Conservation (phyloP, 768 basidiomycete species). For the Dacryopinax spathularia region DNA sequence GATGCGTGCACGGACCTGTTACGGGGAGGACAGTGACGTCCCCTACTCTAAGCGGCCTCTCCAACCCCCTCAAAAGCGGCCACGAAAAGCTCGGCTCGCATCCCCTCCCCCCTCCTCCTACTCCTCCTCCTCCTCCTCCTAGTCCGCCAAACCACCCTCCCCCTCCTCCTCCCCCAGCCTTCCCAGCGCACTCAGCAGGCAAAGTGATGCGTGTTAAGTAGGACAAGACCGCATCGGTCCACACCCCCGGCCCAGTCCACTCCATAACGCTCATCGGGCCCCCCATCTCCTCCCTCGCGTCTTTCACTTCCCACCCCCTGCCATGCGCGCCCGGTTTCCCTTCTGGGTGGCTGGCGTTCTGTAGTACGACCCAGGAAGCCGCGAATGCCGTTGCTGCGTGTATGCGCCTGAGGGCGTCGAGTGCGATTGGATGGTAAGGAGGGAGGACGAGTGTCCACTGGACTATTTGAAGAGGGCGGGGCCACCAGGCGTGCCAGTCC, state of each 20-base stretch:
- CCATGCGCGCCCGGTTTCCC: slow-evolving; percentile 14
- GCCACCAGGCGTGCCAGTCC: slow-evolving; percentile 30
- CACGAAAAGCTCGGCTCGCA: slow-evolving; percentile 24
- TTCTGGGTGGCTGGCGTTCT: slow-evolving; percentile 10
- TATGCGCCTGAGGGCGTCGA: slow-evolving; percentile 28
- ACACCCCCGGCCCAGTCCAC: slow-evolving; percentile 26
- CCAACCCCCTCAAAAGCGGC: slow-evolving; percentile 22
- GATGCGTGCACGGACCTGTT: slow-evolving; percentile 19
- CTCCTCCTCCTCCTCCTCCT: neutral
- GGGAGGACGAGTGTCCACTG: slow-evolving; percentile 33
- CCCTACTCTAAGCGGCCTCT: slow-evolving; percentile 20
- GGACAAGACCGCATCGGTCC: slow-evolving; percentile 12
- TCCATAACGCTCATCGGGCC: slow-evolving; percentile 28
- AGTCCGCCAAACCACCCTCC: neutral
- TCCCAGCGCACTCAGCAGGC: slow-evolving; percentile 6
- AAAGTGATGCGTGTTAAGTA: neutral
- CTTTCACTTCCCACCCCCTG: slow-evolving; percentile 11
- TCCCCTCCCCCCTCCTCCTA: neutral
- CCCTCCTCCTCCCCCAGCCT: slow-evolving; percentile 10
- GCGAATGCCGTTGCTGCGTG: slow-evolving; percentile 15
- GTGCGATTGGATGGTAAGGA: slow-evolving; percentile 29
- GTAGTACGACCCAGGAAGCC: slow-evolving; percentile 7
- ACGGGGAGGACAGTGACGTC: slow-evolving; percentile 28
- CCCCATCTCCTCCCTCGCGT: slow-evolving; percentile 9
- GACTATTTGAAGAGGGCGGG: slow-evolving; percentile 28